Evolutionary conservation across 2,329 filamentous ascomycete genomes (phyloP), one percentile per base, ranked within the genome.

Genomic region (Alternaria sp.): DNA sequence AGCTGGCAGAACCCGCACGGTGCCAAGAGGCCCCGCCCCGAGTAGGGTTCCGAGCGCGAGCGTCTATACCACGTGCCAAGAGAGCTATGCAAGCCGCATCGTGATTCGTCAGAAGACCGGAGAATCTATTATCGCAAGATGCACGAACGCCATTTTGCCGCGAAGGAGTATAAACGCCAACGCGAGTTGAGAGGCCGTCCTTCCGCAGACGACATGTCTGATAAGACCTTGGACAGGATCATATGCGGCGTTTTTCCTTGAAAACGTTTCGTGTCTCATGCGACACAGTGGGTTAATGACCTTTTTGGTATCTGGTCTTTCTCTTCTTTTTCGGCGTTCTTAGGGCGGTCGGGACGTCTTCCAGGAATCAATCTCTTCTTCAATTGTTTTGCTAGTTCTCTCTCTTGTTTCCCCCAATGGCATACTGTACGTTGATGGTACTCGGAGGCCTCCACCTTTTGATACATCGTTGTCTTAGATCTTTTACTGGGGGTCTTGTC

Each of bases 1-100:
- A 89, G 88, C 80, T 92, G 92, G 84, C 65, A 67, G 46, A 95
- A 95, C 74, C 92, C 92, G 6, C 92, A 95, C 71, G 92, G 92
- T 28, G 89, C 90, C 4, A 96, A 96, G 82, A 86, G 92, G 69
- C 90, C 91, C 69, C 87, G 92, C 66, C 91, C 92, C 64, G 92
- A 94, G 71, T 88, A 82, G 56, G 33, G 14, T 30, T 10, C 30
- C 55, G 43, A 18, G 18, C 20, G 25, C 8, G 26, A 49, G 11
- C 15, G 25, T 33, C 2, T 7, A 26, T 43, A 12, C 9, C 55
- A 26, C 41, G 23, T 21, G 23, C 26, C 30, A 14, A 46, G 14
- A 20, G 11, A 11, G 20, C 26, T 25, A 18, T 53, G 28, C 37
- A 30, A 30, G 26, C 21, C 23, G 25, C 44, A 21, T 21, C n/a